Evolutionary conservation across 805 yeast species (phyloP), one percentile per base, ranked within the genome.

Genomic region (Maudiozyma pseudohumilis): DNA sequence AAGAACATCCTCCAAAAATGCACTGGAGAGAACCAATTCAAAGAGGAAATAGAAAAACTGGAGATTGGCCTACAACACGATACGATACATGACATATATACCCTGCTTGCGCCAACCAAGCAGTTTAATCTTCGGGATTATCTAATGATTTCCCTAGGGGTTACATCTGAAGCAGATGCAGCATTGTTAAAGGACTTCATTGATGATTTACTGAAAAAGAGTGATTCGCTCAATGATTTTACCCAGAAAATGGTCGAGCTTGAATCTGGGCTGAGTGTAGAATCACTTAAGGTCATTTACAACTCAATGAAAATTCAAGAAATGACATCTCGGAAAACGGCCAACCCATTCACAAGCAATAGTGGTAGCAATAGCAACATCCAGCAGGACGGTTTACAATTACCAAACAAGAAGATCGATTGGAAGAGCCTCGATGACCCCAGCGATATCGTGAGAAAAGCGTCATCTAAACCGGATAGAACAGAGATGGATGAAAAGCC

Each of bases 31-130:
- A 47, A 47, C 5, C 63, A 60, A 10, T 71, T 75, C 45, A 51
- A 53, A 16, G 32, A 46, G 12, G 59, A 57, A 5, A 50, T 75
- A 17, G 49, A 52, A 5, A 70, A 64, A 12, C 55, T 65, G 39
- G 76, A 73, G 5, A 70, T 70, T 26, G 72, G 64, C 5, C 59
- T 57, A 29, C 22, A 46, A 18, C 31, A 33, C 10, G 47, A 47
- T 12, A 34, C 45, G 17, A 44, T 43, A 2, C 29, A 34, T 1
- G 34, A 44, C 35, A 27, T 48, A 15, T 50, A 48, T 32, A n/a
- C n/a, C 9, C 38, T 22, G 20, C 21, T 13, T 27, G 20, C 15
- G 11, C 12, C 11, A 6, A 28, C 20, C 16, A 7, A 10, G 7
- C 13, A 6, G 11, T 38, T 38, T 29, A 35, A 36, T 24, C 39